Conservation (phyloP, 768 basidiomycete species). For the Dacryopinax primogenitus region DNA sequence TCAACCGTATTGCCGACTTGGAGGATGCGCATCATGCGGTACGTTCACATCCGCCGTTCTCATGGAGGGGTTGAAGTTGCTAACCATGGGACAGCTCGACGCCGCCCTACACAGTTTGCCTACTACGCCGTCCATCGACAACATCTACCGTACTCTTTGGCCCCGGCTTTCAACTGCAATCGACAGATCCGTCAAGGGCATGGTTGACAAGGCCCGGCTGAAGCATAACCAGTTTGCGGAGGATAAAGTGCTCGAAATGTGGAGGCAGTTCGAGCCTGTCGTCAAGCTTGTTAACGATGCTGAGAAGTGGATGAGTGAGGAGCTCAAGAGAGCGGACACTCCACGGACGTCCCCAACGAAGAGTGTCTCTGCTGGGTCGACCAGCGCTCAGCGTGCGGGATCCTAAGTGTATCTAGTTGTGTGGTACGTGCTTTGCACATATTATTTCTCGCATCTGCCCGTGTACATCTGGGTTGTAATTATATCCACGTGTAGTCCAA, state of each 20-base stretch:
- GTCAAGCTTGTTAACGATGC: not conserved
- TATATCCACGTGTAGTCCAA: too few relatives aligned
- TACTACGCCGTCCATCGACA: not conserved
- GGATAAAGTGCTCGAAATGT: not conserved
- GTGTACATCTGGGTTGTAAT: too few relatives aligned
- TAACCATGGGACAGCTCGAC: not conserved
- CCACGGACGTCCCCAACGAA: too few relatives aligned
- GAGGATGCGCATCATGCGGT: not conserved
- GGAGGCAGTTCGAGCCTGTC: constrained; percentile 1
- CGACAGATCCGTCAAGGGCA: constrained; percentile 4
- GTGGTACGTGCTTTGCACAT: too few relatives aligned
- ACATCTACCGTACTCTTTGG: not conserved
- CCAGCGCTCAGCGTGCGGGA: too few relatives aligned
- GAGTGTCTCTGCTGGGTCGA: not conserved
- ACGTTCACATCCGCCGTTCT: not conserved
- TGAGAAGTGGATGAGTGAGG: not conserved
- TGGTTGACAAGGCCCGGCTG: not conserved
- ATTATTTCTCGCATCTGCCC: too few relatives aligned
- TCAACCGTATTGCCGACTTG: not conserved
- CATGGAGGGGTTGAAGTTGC: not conserved
- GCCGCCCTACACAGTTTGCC: not conserved
- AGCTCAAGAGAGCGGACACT: not conserved
- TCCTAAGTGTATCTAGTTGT: too few relatives aligned
- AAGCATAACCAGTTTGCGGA: not conserved
- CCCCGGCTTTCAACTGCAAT: not conserved